Conservation (phyloP, 805 yeast genomes). For the Starmerella stigmatis region DNA sequence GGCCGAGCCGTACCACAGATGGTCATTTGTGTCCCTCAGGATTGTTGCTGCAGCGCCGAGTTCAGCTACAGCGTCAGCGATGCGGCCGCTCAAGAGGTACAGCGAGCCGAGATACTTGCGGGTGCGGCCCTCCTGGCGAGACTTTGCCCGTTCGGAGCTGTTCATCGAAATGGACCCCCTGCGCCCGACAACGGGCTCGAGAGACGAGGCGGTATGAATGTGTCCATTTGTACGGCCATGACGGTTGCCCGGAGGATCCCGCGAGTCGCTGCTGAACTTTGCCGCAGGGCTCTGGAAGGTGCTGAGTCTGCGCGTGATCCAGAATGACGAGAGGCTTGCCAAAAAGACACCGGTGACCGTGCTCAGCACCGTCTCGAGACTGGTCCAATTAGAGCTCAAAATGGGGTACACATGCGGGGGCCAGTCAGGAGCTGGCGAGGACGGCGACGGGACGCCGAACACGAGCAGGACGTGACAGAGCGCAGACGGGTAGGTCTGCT, state of each 20-base stretch:
- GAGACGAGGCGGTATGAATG: constrained; percentile 11
- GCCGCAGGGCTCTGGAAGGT: constrained; percentile 63
- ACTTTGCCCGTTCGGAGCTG: constrained; percentile 32
- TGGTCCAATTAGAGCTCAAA: constrained; percentile 28
- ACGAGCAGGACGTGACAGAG: constrained; percentile 46
- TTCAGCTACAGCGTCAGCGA: constrained; percentile 55
- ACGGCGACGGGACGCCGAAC: constrained; percentile 36
- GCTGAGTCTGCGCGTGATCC: constrained; percentile 64
- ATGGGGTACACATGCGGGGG: constrained; percentile 23
- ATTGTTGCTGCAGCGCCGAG: constrained; percentile 62
- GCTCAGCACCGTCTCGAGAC: constrained; percentile 57
- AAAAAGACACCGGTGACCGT: constrained; percentile 60
- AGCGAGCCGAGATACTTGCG: constrained; percentile 66
- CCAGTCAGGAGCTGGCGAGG: constrained; percentile 1
- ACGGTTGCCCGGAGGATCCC: no score
- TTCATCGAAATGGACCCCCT: constrained; percentile 30
- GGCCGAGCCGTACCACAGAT: constrained; percentile 79
- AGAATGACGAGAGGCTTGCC: constrained; percentile 48
- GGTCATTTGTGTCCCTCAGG: constrained; percentile 56
- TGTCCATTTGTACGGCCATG: constrained; percentile 1
- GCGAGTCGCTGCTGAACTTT: no score
- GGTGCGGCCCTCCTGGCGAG: constrained; percentile 60
- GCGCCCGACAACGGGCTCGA: constrained; percentile 20
- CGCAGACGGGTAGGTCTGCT: constrained; percentile 40
- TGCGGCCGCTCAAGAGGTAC: constrained; percentile 68